Conservation (phyloP, 1,284 basidiomycete genomes). For the Cryptococcus deneoformans region DNA sequence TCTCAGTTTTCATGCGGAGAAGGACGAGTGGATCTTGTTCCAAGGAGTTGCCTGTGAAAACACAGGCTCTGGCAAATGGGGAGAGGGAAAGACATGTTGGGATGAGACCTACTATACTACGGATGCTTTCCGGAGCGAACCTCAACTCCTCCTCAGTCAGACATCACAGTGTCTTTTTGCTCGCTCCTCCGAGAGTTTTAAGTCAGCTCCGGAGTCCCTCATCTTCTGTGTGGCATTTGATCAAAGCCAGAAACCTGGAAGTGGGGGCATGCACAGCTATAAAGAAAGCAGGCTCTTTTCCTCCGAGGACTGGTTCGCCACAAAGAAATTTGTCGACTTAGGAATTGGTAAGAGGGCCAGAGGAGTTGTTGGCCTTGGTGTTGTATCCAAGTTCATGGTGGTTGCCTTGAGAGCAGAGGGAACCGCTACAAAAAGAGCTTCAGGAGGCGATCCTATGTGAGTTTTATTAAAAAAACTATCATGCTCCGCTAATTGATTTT, state of each 20-base stretch:
- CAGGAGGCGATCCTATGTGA: constrained; percentile 60
- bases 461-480: constrained; percentile 4
- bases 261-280: constrained; percentile 50
- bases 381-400: constrained; percentile 85
- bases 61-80: constrained; percentile 57
- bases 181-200: constrained; percentile 73
- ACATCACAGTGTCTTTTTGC: constrained; percentile 81
- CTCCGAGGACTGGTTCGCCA: constrained; percentile 76
- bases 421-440: constrained; percentile 24
- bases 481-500: not conserved
- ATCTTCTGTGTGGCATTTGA: constrained; percentile 88
- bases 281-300: constrained; percentile 72
- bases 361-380: constrained; percentile 83
- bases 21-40: constrained; percentile 74
- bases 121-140: constrained; percentile 66
- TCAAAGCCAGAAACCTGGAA: constrained; percentile 53
- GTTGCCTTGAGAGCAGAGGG: constrained; percentile 66
- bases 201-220: constrained; percentile 65
- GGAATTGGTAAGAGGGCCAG: constrained; percentile 75
- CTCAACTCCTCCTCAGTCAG: constrained; percentile 62
- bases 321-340: constrained; percentile 66
- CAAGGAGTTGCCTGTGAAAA: constrained; percentile 70
- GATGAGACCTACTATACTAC: constrained; percentile 88
- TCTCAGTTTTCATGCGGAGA: constrained; percentile 80
- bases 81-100: constrained; percentile 59